Evolutionary conservation across 768 basidiomycete species (phyloP), one percentile per base, ranked within the genome.

Genomic region (Antrodiella citrinella): DNA sequence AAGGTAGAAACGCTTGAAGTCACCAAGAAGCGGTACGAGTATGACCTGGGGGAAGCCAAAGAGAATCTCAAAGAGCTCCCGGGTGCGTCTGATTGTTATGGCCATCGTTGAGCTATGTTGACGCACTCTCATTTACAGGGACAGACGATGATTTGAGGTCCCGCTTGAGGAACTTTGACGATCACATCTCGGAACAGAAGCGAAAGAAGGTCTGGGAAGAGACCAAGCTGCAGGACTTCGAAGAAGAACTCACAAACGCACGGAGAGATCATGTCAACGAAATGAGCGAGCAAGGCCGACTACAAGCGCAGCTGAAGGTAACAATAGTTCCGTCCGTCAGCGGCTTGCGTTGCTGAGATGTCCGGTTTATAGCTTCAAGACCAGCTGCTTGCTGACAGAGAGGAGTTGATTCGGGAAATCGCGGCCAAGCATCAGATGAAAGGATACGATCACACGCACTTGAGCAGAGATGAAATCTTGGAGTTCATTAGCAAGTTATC

Each of bases 291-390:
- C 81, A 84, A 26, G 94, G 90, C 18, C 73, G 78, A 15, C 69
- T 93, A 12, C 70, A 71, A 20, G 88, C 84, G 0, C 83, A 92
- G 61, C 81, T 83, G 39, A 81, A 88, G 68, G 91, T 84, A 52
- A 26, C 47, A 10, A 46, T n/a, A 19, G 13, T 51, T 50, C 13
- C 1, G 30, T 26, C n/a, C n/a, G n/a, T n/a, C n/a, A n/a, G n/a
- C n/a, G n/a, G 35, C 48, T 11, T 51, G 23, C 15, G 47, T 12
- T 4, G 23, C 47, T 4, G 2, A 4, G 26, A 47, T 5, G 9
- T 19, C 20, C 21, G 39, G 49, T 52, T 22, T 42, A 12, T 52
- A 95, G 91, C 78, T 80, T 12, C 88, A 95, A 66, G 79, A 82
- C 48, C 71, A 77, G 43, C 82, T 86, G 21, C 66, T 93, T 35